Conservation (phyloP, 2,329 filamentous ascomycete genomes). For the Thielaviopsis musarum region DNA sequence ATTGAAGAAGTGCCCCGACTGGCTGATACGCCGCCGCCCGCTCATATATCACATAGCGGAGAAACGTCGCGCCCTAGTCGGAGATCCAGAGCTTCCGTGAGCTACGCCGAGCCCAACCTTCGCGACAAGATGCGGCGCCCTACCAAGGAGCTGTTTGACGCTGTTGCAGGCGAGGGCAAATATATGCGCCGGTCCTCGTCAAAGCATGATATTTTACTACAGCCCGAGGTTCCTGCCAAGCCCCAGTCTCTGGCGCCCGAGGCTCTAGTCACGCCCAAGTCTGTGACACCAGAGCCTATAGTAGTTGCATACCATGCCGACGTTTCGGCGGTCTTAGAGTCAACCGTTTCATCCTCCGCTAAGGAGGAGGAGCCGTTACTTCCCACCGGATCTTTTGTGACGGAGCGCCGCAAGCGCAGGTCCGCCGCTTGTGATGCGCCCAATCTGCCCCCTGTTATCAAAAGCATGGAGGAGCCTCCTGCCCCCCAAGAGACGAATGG, state of each 20-base stretch:
- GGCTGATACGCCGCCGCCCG: slow-evolving; percentile 42
- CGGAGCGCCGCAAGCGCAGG: slow-evolving; percentile 25
- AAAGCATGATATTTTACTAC: slow-evolving; percentile 6
- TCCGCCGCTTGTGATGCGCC: slow-evolving; percentile 15
- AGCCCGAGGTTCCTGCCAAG: slow-evolving; percentile 10
- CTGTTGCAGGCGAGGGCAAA: slow-evolving; percentile 49
- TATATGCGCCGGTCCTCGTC: slow-evolving; percentile 24
- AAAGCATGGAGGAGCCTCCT: background rate
- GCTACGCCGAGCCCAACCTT: slow-evolving; percentile 69
- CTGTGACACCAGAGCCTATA: background rate
- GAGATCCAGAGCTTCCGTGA: slow-evolving; percentile 50
- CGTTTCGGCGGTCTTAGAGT: background rate
- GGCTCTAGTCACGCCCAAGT: background rate
- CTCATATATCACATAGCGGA: slow-evolving; percentile 35
- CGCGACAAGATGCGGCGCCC: slow-evolving; percentile 72
- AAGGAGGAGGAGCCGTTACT: slow-evolving; percentile 12
- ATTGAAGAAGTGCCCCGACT: slow-evolving; percentile 19
- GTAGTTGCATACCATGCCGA: background rate
- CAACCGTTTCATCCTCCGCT: background rate
- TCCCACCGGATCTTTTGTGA: slow-evolving; percentile 21
- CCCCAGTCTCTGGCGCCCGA: background rate
- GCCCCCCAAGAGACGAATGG: background rate
- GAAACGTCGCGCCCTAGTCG: slow-evolving; percentile 48
- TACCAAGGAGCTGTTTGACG: slow-evolving; percentile 58
- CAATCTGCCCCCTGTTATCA: background rate